phyloP scores from a whole-genome alignment of 106 monocot genomes.

The Apostasia shenzhenica region DNA sequence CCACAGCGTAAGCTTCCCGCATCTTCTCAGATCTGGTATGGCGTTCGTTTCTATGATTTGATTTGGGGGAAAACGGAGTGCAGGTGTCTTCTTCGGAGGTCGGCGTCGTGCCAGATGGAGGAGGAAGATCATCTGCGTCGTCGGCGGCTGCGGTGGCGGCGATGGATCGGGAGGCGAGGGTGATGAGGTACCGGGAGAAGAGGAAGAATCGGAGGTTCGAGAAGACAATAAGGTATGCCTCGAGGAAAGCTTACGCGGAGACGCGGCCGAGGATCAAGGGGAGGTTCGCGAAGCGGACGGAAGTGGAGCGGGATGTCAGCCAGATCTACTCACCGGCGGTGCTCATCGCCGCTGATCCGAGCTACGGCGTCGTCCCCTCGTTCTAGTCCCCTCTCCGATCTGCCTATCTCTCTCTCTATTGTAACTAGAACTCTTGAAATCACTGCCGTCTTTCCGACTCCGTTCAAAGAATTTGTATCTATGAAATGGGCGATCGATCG shows the following conservation, averaged over 20 bases:
- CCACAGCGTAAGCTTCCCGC: slow-evolving; percentile 3
- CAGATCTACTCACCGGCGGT: slow-evolving; percentile 8
- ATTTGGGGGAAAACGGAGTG: not conserved
- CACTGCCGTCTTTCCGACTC: too few relatives aligned
- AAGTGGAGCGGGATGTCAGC: slow-evolving; percentile 26
- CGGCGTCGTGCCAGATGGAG: slow-evolving; percentile 45
- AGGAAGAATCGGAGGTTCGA: slow-evolving; percentile 53
- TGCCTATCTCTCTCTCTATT: too few relatives aligned
- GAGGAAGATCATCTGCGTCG: not conserved
- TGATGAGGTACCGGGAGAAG: slow-evolving; percentile 69
- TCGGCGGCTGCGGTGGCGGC: slow-evolving; percentile 1
- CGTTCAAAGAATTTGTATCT: too few relatives aligned
- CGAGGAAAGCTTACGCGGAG: slow-evolving; percentile 66
- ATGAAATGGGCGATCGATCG: too few relatives aligned
- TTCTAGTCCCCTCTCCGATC: slow-evolving; percentile 6
- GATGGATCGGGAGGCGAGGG: slow-evolving; percentile 46
- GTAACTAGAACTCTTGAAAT: too few relatives aligned
- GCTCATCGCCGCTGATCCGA: slow-evolving; percentile 17
- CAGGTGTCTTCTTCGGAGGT: slow-evolving; percentile 54
- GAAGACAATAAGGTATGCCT: slow-evolving; percentile 64
- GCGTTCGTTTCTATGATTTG: not conserved
- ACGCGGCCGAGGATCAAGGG: slow-evolving; percentile 63
- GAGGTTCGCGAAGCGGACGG: slow-evolving; percentile 53
- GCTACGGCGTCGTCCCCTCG: slow-evolving; percentile 44
- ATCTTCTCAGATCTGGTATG: not conserved